Conservation (phyloP, 305 asterid species). For the Fraxinus baroniana region DNA sequence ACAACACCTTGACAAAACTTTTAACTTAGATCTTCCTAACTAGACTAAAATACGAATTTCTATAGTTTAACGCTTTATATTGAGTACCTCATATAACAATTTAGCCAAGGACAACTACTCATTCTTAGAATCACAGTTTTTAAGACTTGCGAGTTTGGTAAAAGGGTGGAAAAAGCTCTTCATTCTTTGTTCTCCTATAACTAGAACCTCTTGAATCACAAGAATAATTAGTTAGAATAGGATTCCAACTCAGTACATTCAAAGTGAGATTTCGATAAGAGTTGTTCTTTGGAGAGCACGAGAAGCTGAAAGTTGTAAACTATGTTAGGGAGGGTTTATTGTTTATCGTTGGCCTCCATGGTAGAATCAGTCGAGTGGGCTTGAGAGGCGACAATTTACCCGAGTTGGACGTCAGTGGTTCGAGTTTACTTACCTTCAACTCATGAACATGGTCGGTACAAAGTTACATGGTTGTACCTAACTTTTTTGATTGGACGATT, state of each 20-base stretch:
- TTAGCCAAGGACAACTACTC: not conserved
- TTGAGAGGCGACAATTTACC: not conserved
- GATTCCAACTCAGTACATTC: not conserved
- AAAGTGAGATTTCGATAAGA: not conserved
- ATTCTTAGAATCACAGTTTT: too few species aligned
- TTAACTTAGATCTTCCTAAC: not conserved
- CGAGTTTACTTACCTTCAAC: not conserved
- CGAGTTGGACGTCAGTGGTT: too few species aligned
- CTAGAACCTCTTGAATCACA: not conserved
- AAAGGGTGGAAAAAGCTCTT: not conserved
- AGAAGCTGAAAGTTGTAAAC: not conserved
- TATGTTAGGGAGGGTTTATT: not conserved
- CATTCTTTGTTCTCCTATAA: not conserved
- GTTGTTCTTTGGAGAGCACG: not conserved
- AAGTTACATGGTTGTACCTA: not conserved
- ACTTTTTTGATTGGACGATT: too few species aligned
- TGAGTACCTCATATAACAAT: not conserved
- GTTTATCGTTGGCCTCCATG: not conserved
- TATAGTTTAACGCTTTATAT: not conserved
- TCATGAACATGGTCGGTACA: not conserved
- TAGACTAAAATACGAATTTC: not conserved
- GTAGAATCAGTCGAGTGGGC: not conserved
- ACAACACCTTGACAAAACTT: not conserved
- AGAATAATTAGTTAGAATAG: not conserved
- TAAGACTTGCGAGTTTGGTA: not conserved